phyloP scores from a whole-genome alignment of 2,329 filamentous ascomycete genomes.

The Stagonosporopsis vannaccii region DNA sequence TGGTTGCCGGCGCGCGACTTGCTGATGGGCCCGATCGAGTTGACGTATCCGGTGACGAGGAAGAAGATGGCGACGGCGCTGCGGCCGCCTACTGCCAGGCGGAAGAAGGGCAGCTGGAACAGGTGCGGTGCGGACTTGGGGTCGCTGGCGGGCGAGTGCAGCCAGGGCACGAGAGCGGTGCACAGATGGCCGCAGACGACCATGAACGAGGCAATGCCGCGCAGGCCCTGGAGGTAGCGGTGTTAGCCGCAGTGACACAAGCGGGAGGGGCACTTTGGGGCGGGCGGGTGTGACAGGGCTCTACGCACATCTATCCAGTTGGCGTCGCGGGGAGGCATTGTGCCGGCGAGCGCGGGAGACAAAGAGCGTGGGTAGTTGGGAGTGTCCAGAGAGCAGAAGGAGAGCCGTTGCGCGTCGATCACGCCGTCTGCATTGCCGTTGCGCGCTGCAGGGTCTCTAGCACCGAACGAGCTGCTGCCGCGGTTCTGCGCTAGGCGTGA shows the following conservation, averaged over 20 bases:
- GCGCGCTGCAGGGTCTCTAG: conserved; percentile 8
- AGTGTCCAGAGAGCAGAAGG: conserved; percentile 18
- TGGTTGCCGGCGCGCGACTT: conserved; percentile 63
- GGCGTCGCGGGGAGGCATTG: conserved; percentile 48
- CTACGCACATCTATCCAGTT: conserved; percentile 50
- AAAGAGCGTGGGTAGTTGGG: conserved; percentile 18
- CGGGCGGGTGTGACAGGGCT: no score
- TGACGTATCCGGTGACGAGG: conserved; percentile 70
- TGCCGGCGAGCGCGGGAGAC: conserved; percentile 11
- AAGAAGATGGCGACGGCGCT: conserved; percentile 50
- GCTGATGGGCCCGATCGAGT: conserved; percentile 67
- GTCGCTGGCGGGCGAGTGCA: conserved; percentile 50
- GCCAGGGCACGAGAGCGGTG: conserved; percentile 51
- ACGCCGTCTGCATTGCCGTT: conserved; percentile 20
- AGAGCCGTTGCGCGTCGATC: conserved; percentile 3
- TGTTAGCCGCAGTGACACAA: conserved; percentile 33
- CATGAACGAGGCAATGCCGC: conserved; percentile 53
- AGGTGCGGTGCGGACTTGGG: conserved; percentile 57
- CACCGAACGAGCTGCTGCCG: conserved; percentile 4
- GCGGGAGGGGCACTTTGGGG: neutral
- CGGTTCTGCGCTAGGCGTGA: neutral
- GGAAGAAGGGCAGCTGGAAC: conserved; percentile 66
- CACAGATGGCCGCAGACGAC: conserved; percentile 54
- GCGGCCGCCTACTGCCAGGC: conserved; percentile 63
- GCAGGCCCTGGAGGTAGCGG: conserved; percentile 46